Evolutionary conservation across 2,329 filamentous ascomycete genomes (phyloP).

Genomic region (Nigrograna mackinnonii): DNA sequence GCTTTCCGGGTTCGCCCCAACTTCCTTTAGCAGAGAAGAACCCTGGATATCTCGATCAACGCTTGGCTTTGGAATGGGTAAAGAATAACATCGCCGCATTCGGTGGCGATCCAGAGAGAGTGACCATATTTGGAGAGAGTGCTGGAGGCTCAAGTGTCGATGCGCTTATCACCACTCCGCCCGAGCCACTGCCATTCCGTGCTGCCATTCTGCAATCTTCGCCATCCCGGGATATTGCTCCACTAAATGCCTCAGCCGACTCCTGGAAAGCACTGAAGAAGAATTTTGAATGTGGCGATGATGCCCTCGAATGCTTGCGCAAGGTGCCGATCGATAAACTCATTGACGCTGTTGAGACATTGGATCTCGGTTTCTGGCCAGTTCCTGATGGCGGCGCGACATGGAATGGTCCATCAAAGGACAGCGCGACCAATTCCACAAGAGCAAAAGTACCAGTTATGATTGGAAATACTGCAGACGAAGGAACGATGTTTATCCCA

Average conservation of each 20-base stretch:
- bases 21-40: conserved; percentile 19
- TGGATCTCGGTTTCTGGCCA: background rate
- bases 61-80: conserved; percentile 32
- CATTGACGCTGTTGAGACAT: background rate
- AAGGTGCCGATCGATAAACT: conserved; percentile 9
- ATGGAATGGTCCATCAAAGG: background rate
- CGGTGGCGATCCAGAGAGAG: conserved; percentile 27
- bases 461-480: background rate
- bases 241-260: background rate
- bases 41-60: conserved; percentile 31
- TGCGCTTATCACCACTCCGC: background rate
- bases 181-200: background rate
- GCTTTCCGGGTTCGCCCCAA: conserved; percentile 18
- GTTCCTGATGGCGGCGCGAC: background rate
- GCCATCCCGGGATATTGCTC: background rate
- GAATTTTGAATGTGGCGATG: background rate
- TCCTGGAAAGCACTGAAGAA: background rate
- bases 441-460: background rate
- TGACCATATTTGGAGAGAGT: conserved; percentile 38
- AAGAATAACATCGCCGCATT: conserved; percentile 27
- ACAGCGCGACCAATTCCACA: background rate
- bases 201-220: background rate
- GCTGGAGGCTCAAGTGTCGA: conserved; percentile 24
- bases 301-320: conserved; percentile 5
- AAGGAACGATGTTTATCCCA: background rate